Conservation (phyloP, 1,139 yeast species). For the Saccharomyces hybrid region DNA sequence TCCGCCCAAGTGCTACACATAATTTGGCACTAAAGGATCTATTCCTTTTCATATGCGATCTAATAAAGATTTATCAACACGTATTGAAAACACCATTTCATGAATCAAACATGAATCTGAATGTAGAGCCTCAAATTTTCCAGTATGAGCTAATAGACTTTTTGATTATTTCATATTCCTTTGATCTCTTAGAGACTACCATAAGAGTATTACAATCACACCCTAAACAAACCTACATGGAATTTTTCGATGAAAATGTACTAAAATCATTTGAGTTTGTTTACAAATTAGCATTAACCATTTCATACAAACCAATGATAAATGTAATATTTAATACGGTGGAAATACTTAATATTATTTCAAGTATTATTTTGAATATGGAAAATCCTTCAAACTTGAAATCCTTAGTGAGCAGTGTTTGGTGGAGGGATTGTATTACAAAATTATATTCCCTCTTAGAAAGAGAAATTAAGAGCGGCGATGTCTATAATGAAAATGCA, state of each 20-base stretch:
- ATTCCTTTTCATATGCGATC: conserved; percentile 22
- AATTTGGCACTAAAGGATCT: conserved; percentile 30
- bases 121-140: conserved; percentile 25
- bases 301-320: conserved; percentile 27
- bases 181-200: conserved; percentile 48
- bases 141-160: conserved; percentile 41
- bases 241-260: conserved; percentile 18
- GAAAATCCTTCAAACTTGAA: not conserved
- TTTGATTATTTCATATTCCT: conserved; percentile 41
- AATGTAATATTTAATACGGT: conserved; percentile 24
- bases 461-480: conserved; percentile 15
- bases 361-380: conserved; percentile 13
- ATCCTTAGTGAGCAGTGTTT: conserved; percentile 11
- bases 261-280: conserved; percentile 19
- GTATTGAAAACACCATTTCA: conserved; percentile 23
- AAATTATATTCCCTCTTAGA: conserved; percentile 20
- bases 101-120: conserved; percentile 8
- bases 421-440: conserved; percentile 27
- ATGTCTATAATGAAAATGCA: conserved; percentile 9
- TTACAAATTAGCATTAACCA: conserved; percentile 24
- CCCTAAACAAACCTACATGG: conserved; percentile 9
- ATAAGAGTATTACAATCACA: conserved; percentile 24
- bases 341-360: conserved; percentile 22
- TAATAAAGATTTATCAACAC: conserved; percentile 23
- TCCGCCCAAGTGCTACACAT: conserved; percentile 51